Evolutionary conservation across 2,329 filamentous ascomycete genomes (phyloP).

Genomic region (Blastomyces parvus): DNA sequence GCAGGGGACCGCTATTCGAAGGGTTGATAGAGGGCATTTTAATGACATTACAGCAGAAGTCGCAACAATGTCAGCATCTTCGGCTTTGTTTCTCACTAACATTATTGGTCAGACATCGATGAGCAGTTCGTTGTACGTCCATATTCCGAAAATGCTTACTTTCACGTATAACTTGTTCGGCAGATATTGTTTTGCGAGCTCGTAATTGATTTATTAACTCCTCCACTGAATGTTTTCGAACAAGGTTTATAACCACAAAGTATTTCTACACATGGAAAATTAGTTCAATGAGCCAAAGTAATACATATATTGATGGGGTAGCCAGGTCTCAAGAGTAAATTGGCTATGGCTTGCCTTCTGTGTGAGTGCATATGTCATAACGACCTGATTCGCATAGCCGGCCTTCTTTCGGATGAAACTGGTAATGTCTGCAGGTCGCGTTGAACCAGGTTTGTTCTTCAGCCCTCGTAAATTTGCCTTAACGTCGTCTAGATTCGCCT

Average conservation of each 20-base stretch:
- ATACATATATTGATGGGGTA: background rate
- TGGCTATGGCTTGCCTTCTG: slow-evolving; percentile 54
- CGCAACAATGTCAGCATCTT: slow-evolving; percentile 80
- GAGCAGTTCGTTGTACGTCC: slow-evolving; percentile 2
- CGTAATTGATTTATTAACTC: slow-evolving; percentile 61
- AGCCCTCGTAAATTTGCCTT: slow-evolving; percentile 89
- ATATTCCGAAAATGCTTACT: slow-evolving; percentile 46
- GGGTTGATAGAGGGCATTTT: slow-evolving; percentile 83
- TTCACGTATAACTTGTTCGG: slow-evolving; percentile 71
- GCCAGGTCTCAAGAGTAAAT: background rate
- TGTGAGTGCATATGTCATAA: slow-evolving; percentile 87
- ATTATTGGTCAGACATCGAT: slow-evolving; percentile 3
- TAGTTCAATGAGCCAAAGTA: slow-evolving; percentile 6
- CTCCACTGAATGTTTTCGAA: slow-evolving; percentile 60
- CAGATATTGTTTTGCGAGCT: slow-evolving; percentile 61
- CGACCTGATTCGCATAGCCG: slow-evolving; percentile 64
- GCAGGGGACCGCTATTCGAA: slow-evolving; percentile 69
- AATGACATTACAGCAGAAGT: slow-evolving; percentile 82
- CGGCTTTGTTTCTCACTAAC: slow-evolving; percentile 66
- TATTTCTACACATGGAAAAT: slow-evolving; percentile 48
- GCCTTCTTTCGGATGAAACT: slow-evolving; percentile 57
- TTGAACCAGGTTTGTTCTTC: slow-evolving; percentile 94
- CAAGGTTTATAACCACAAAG: slow-evolving; percentile 64
- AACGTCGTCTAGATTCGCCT: slow-evolving; percentile 77
- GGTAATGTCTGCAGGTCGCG: slow-evolving; percentile 86